Percentiles rank a stretch among this genome's conserved stretches.
Evolutionary conservation across 495 filamentous ascomycete genomes (phyloP).

Genomic region (Diplogelasinospora grovesii): DNA sequence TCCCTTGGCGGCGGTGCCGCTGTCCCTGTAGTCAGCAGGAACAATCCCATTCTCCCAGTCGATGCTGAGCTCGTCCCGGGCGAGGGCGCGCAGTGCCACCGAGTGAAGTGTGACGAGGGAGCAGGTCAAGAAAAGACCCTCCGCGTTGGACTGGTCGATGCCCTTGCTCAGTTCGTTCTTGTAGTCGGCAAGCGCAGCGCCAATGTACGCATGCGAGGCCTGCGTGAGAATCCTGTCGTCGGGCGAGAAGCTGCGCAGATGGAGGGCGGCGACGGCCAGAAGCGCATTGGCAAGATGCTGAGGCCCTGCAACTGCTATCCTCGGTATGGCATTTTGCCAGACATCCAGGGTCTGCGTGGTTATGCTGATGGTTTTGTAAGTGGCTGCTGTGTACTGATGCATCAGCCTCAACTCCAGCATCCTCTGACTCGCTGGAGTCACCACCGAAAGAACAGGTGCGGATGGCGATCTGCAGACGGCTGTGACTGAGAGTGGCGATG

Average conservation of each 20-base stretch:
- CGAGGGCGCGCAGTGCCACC: slow-evolving; percentile 46
- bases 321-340: slow-evolving; percentile 49
- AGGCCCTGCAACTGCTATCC: slow-evolving; percentile 45
- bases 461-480: slow-evolving; percentile 26
- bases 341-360: slow-evolving; percentile 41
- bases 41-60: background rate
- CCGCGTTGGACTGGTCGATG: slow-evolving; percentile 45
- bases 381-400: slow-evolving; percentile 49
- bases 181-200: slow-evolving; percentile 49
- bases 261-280: slow-evolving; percentile 50
- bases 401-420: slow-evolving; percentile 47
- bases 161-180: slow-evolving; percentile 41
- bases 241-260: slow-evolving; percentile 41
- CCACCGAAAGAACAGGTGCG: slow-evolving; percentile 19
- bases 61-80: slow-evolving; percentile 33
- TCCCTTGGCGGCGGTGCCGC: slow-evolving; percentile 12
- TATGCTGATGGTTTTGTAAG: slow-evolving; percentile 45
- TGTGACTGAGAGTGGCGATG: slow-evolving; percentile 24
- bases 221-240: slow-evolving; percentile 46
- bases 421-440: slow-evolving; percentile 34
- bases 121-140: slow-evolving; percentile 48
- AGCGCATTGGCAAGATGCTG: slow-evolving; percentile 49
- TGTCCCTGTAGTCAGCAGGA: slow-evolving; percentile 3
- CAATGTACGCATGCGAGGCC: slow-evolving; percentile 53
- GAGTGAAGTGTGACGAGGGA: slow-evolving; percentile 53